phyloP scores from a whole-genome alignment of 805 yeast genomes.

The Kluyveromyces dobzhanskii region DNA sequence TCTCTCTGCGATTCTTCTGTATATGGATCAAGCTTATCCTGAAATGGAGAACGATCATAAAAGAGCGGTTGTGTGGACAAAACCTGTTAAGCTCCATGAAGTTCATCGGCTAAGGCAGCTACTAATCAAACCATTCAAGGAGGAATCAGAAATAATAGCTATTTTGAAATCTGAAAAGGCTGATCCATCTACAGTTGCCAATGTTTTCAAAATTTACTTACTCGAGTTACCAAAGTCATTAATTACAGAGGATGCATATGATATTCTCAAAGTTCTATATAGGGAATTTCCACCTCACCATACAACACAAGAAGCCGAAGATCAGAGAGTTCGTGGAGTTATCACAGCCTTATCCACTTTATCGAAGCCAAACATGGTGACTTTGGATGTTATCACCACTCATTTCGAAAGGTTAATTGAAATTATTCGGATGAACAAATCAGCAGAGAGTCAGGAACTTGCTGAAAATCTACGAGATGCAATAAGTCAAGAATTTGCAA shows the following conservation, averaged over 20 bases:
- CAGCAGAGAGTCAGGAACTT: slow-evolving; percentile 21
- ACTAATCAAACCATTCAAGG: slow-evolving; percentile 27
- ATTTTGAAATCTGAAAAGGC: slow-evolving; percentile 26
- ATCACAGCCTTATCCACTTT: slow-evolving; percentile 59
- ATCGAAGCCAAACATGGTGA: slow-evolving; percentile 65
- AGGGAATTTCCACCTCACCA: slow-evolving; percentile 35
- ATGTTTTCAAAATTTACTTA: slow-evolving; percentile 62
- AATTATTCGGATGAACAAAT: slow-evolving; percentile 40
- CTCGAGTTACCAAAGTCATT: slow-evolving; percentile 75
- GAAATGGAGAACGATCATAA: slow-evolving; percentile 59
- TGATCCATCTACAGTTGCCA: slow-evolving; percentile 53
- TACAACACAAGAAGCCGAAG: slow-evolving; percentile 13
- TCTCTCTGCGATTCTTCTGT: slow-evolving; percentile 52
- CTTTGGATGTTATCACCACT: slow-evolving; percentile 70
- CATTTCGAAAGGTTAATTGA: slow-evolving; percentile 61
- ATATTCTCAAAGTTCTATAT: slow-evolving; percentile 61
- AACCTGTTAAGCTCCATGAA: slow-evolving; percentile 49
- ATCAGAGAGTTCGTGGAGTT: slow-evolving; percentile 48
- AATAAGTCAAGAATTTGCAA: slow-evolving; percentile 62
- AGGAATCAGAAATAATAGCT: slow-evolving; percentile 30
- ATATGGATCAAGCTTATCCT: slow-evolving; percentile 66
- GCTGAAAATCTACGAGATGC: slow-evolving; percentile 33
- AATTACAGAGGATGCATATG: slow-evolving; percentile 56
- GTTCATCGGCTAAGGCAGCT: slow-evolving; percentile 54
- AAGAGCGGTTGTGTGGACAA: slow-evolving; percentile 60